Evolutionary conservation across 192 early-diverging fungal genomes (phyloP), one percentile per base, ranked within the genome.

Genomic region (Umbelopsis vinacea): DNA sequence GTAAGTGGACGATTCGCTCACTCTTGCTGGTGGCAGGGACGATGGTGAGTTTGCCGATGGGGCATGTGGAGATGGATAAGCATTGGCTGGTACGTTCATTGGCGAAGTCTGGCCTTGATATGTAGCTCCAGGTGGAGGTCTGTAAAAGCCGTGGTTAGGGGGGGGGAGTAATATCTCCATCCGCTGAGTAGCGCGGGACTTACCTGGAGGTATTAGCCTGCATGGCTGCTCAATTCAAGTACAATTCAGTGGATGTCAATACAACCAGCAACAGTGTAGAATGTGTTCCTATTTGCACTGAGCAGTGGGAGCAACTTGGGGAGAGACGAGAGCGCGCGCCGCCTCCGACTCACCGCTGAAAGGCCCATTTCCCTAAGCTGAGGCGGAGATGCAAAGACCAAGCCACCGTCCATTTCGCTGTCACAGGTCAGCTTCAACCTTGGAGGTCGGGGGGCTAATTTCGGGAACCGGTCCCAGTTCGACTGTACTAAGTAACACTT

Each of bases 1-100:
- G 33, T 63, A 63, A 37, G 57, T 9, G 5, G 57, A 15, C 48
- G 15, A 17, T 22, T 63, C 57, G 4, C 29, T 63, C 33, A 63
- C 57, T 37, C 57, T 63, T 37, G 69, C 50, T 19, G 69, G 47
- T 70, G 69, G 69, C 29, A 70, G 29, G 46, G 69, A 52, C n/a
- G 69, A 70, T 24, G 69, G 69, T 33, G 69, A 53, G 29, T 37
- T 70, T 4, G 48, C 38, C 33, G 69, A 70, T 53, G 35, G 69
- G n/a, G 69, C 29, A 43, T 53, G 69, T 35, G 38, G 69, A 48
- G 50, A 54, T 53, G 69, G 45, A n/a, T 53, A 70, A 26, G 69
- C 29, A 50, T 35, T 53, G 6, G 69, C 38, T 45, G 68, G 22
- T 43, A 52, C n/a, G 8, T 22, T 26, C 57, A 63, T 63, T 17